A percentile compares a stretch with the other conserved stretches of the same genome.
These are phyloP conservation scores for Globisporangium cylindrosporum DNA, from an alignment of 352 stramenopile species.

Conservation along the genomic window DNA sequence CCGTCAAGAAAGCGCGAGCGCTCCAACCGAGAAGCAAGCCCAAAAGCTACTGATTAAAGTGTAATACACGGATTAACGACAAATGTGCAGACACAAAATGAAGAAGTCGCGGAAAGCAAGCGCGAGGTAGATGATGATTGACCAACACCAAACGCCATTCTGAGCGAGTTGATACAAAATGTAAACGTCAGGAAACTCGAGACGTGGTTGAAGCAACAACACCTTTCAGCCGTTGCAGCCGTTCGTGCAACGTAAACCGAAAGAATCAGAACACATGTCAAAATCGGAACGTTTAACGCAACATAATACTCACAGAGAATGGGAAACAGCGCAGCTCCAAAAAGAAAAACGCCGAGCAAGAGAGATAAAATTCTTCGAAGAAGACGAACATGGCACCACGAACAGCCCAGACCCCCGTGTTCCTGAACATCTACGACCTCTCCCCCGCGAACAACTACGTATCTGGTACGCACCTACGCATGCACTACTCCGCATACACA, in stretches of 20 bases:
- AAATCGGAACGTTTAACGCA: not conserved
- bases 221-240: too few species aligned
- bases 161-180: too few species aligned
- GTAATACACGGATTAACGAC: too few species aligned
- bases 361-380: not conserved
- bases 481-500: constrained; percentile 10
- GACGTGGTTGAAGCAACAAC: too few species aligned
- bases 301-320: not conserved
- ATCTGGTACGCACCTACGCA: constrained; percentile 32
- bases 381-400: constrained; percentile 40
- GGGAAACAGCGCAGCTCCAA: not conserved
- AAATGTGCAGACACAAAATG: too few species aligned
- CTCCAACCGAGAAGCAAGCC: constrained; percentile 9
- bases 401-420: constrained; percentile 59
- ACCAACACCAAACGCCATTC: too few species aligned
- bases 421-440: constrained; percentile 93
- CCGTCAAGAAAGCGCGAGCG: constrained; percentile 43
- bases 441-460: constrained; percentile 90
- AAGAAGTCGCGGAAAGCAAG: too few species aligned
- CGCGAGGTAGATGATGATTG: too few species aligned
- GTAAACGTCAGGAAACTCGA: too few species aligned
- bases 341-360: not conserved
- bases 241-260: too few species aligned
- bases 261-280: too few species aligned
- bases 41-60: constrained; percentile 7